Evolutionary conservation across 1,284 basidiomycete genomes (phyloP).

Genomic region (Tausonia pullulans): DNA sequence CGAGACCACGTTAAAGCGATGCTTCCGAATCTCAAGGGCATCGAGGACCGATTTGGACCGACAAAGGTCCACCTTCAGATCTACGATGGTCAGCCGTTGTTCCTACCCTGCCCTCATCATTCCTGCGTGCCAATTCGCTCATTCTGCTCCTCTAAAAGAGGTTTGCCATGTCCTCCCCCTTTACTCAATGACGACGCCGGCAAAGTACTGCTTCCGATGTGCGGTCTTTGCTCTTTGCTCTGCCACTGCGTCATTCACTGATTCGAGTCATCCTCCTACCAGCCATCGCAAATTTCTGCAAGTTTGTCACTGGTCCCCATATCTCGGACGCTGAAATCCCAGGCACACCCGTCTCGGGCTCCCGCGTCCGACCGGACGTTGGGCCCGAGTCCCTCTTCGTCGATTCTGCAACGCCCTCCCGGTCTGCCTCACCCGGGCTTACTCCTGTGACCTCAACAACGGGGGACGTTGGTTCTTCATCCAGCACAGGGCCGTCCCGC

Average conservation of each 20-base stretch:
- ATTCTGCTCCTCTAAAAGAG: slow-evolving; percentile 37
- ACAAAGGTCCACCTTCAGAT: slow-evolving; percentile 85
- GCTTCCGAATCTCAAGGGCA: slow-evolving; percentile 54
- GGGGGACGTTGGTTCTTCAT: neutral
- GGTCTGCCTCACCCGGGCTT: too few relatives aligned
- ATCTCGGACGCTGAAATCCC: neutral
- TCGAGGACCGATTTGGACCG: slow-evolving; percentile 51
- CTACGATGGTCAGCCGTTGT: slow-evolving; percentile 37
- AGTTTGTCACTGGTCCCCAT: slow-evolving; percentile 30
- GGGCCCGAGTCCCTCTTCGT: too few relatives aligned
- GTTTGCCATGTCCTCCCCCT: slow-evolving; percentile 64
- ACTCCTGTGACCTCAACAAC: too few relatives aligned
- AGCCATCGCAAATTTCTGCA: slow-evolving; percentile 35
- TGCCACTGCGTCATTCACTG: slow-evolving; percentile 20
- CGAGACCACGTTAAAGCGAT: slow-evolving; percentile 48
- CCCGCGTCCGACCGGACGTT: too few relatives aligned
- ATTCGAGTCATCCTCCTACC: neutral
- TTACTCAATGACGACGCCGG: slow-evolving; percentile 68
- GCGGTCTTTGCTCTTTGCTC: slow-evolving; percentile 18
- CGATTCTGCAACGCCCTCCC: too few relatives aligned
- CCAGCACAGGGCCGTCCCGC: neutral
- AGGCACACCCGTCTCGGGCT: too few relatives aligned
- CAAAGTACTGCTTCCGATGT: slow-evolving; percentile 16
- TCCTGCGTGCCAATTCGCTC: neutral
- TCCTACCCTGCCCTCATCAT: slow-evolving; percentile 33